phyloP scores from a whole-genome alignment of 1,284 basidiomycete genomes.

The Porogramme epimiltina region DNA sequence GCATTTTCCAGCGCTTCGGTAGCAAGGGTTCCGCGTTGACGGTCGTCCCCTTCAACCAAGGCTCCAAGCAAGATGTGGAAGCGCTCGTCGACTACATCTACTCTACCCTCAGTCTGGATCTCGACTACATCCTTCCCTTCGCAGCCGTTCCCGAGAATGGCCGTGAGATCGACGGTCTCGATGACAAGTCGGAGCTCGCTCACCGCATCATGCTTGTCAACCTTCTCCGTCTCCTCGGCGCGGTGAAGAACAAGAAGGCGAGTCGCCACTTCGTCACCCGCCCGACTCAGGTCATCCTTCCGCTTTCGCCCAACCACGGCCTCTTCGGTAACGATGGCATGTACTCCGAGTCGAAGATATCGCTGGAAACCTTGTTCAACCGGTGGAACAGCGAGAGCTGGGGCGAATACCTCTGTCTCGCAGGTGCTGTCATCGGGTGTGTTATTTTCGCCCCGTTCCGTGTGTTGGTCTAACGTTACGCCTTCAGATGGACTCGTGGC shows the following conservation, averaged over 20 bases:
- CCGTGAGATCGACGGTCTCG: slow-evolving; percentile 94
- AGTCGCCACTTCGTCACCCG: slow-evolving; percentile 95
- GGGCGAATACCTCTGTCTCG: slow-evolving; percentile 98
- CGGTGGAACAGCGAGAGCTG: slow-evolving; percentile 98
- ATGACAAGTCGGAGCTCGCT: slow-evolving; percentile 97
- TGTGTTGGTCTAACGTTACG: slow-evolving; percentile 16
- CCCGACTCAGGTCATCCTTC: slow-evolving; percentile 96
- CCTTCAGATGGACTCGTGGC: slow-evolving; percentile 87
- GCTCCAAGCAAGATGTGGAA: slow-evolving; percentile 97
- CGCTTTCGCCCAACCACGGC: slow-evolving; percentile 97
- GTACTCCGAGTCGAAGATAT: slow-evolving; percentile 98
- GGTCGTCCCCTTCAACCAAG: slow-evolving; percentile 98
- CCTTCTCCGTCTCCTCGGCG: slow-evolving; percentile 92
- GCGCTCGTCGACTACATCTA: slow-evolving; percentile 99
- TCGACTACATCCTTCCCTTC: slow-evolving; percentile 98
- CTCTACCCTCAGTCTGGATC: slow-evolving; percentile 89
- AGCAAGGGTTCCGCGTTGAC: slow-evolving; percentile 94
- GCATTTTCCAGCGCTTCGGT: slow-evolving; percentile 95
- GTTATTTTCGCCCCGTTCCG: slow-evolving; percentile 26
- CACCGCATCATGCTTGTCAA: slow-evolving; percentile 98
- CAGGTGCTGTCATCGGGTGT: slow-evolving; percentile 96
- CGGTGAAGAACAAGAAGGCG: slow-evolving; percentile 98
- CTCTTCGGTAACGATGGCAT: slow-evolving; percentile 97
- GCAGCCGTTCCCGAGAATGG: slow-evolving; percentile 99
- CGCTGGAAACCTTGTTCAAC: slow-evolving; percentile 96